Base-by-base conservation (phyloP, 2,329 filamentous ascomycete genomes). In the Lithohypha guttulata region DNA sequence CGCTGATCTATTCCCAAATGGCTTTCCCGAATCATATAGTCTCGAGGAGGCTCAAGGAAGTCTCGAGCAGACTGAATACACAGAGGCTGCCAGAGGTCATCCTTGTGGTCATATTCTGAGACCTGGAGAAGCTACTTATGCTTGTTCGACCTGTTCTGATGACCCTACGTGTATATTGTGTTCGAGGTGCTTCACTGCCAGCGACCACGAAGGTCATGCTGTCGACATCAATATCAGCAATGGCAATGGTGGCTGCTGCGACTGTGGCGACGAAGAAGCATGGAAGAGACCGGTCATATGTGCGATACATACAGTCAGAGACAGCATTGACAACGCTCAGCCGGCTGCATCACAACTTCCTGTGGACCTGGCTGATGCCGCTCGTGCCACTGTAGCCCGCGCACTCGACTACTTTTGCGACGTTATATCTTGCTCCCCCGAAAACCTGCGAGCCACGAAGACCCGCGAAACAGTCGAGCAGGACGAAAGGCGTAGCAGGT, bases 31-130 rank as follows among this genome's bases (percentile, higher is more conserved):
- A 31, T 64, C 67, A 30, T 81, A 87, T 72, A 91, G 82, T 60
- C 68, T 98, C 26, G 75, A 81, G 45, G 79, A 84, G 52, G 87
- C 87, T 11, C 93, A 98, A 57, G 89, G 87, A 13, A 84, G 84
- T n/a, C 71, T 85, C 42, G 86, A 94, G 55, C 89, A 91, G 8
- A 85, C 89, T 21, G 93, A 98, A 59, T 98, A 96, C 58, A 91
- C 85, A 14, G 82, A 89, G 50, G 81, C 83, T 5, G 91, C 91
- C 10, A 77, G 85, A 50, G 91, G 93, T 40, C 93, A 93, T 61
- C 80, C 86, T 32, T 98, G 91, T 59, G 93, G 91, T 3, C 93
- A 98, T 65, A 96, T 98, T 46, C 94, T 98, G 71, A 89, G 89
- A 62, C 73, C 76, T 10, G 91, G 89, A 35, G 91, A 98, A 66